Percentiles rank a stretch among this genome's conserved stretches.
phyloP scores from a whole-genome alignment of 2,329 filamentous ascomycete species.

The Colletotrichum limetticola region DNA sequence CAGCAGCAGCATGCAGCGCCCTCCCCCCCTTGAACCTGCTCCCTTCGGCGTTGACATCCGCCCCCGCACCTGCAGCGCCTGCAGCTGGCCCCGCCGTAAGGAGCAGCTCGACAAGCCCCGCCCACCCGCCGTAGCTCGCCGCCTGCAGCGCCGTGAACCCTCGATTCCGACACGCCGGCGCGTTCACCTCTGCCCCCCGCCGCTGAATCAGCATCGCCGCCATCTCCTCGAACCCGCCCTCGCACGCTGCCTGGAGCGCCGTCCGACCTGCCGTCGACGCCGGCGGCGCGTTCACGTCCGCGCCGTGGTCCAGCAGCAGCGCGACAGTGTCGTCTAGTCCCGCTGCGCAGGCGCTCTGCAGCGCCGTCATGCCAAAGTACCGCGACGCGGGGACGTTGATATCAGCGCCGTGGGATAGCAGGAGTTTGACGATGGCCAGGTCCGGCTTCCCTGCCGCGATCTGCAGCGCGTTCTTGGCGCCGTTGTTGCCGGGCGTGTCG shows the following conservation, averaged over 20 bases:
- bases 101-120: constrained; percentile 42
- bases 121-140: constrained; percentile 46
- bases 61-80: constrained; percentile 21
- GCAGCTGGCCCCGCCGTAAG: constrained; percentile 18
- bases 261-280: constrained; percentile 36
- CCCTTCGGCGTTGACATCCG: constrained; percentile 39
- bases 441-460: constrained; percentile 45
- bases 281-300: constrained; percentile 44
- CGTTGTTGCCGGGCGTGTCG: constrained; percentile 46
- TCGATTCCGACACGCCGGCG: constrained; percentile 32
- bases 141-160: constrained; percentile 47
- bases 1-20: constrained; percentile 38
- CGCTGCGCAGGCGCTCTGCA: constrained; percentile 48
- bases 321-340: constrained; percentile 40
- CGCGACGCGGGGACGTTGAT: constrained; percentile 42
- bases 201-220: constrained; percentile 27
- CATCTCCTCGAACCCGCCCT: constrained; percentile 19
- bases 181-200: constrained; percentile 37
- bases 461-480: constrained; percentile 51
- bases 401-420: constrained; percentile 44
- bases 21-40: constrained; percentile 36
- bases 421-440: constrained; percentile 37
- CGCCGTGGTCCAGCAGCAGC: constrained; percentile 44
- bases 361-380: constrained; percentile 50
- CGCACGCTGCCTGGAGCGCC: constrained; percentile 39